A percentile compares a stretch with the other conserved stretches of the same genome.
Evolutionary conservation across 2,329 filamentous ascomycete genomes (phyloP).

Genomic region (Paecilomyces sp.): DNA sequence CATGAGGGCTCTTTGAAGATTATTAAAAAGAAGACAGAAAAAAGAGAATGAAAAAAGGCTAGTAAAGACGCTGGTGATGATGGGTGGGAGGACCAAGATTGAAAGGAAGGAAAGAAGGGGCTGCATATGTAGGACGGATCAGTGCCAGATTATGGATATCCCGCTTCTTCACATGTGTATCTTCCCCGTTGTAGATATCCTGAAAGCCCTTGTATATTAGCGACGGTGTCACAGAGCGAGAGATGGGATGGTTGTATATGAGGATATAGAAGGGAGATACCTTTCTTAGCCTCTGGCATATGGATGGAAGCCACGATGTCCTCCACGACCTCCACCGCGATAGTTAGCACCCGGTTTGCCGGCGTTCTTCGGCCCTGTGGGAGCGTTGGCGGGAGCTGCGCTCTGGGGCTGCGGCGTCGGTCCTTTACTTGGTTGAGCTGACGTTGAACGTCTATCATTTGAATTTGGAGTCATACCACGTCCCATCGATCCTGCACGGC

Average conservation of each 20-base stretch:
- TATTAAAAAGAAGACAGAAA: not conserved
- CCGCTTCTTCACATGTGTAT: too few species aligned
- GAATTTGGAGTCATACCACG: constrained; percentile 33
- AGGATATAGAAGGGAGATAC: not conserved
- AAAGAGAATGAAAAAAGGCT: not conserved
- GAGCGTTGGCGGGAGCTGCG: constrained; percentile 68
- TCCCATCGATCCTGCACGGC: constrained; percentile 34
- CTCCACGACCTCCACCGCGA: constrained; percentile 75
- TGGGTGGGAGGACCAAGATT: not conserved
- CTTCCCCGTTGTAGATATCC: too few species aligned
- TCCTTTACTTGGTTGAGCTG: constrained; percentile 33
- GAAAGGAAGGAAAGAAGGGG: not conserved
- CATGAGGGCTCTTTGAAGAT: not conserved
- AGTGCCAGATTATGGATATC: too few species aligned
- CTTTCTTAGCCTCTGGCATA: constrained; percentile 46
- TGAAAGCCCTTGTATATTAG: too few species aligned
- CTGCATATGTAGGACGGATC: not conserved
- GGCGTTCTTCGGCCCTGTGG: constrained; percentile 93
- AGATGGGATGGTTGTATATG: not conserved
- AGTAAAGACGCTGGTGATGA: not conserved
- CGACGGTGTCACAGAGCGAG: too few species aligned
- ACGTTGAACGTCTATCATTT: constrained; percentile 27
- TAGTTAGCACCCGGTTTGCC: constrained; percentile 89
- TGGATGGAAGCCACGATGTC: constrained; percentile 69
- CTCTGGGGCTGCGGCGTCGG: constrained; percentile 39